These are phyloP conservation scores for Cladosporium sp. DNA, from an alignment of 2,329 filamentous ascomycete genomes.

Conservation along the genomic window DNA sequence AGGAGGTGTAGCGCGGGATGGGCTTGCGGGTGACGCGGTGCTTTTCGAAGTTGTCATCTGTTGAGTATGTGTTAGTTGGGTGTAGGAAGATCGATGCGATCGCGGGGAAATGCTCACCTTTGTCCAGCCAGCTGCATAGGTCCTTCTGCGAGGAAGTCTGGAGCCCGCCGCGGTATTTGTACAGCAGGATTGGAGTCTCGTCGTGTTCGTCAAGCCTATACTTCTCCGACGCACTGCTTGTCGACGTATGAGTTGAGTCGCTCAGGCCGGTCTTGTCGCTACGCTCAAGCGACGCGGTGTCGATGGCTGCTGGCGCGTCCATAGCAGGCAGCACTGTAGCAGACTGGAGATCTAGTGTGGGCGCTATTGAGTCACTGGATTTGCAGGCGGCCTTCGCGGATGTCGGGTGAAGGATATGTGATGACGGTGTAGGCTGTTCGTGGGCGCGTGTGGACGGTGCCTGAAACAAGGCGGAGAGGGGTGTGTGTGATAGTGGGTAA, in stretches of 20 bases:
- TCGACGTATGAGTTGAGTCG: conserved; percentile 43
- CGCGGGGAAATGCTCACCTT: conserved; percentile 29
- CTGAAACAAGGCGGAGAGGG: conserved; percentile 13
- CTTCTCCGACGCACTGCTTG: conserved; percentile 40
- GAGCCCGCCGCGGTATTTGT: conserved; percentile 47
- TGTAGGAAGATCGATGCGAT: conserved; percentile 12
- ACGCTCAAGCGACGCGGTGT: conserved; percentile 17
- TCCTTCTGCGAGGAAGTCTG: conserved; percentile 47
- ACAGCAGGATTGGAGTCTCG: conserved; percentile 46
- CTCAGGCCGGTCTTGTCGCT: conserved; percentile 44
- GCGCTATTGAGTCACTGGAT: conserved; percentile 18
- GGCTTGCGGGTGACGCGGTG: conserved; percentile 47
- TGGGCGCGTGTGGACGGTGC: conserved; percentile 11
- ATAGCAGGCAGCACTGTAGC: conserved; percentile 23
- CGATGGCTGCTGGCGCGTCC: conserved; percentile 22
- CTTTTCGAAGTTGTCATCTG: conserved; percentile 42
- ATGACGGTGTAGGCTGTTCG: conserved; percentile 1
- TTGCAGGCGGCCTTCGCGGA: conserved; percentile 8
- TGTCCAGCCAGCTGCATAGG: conserved; percentile 42
- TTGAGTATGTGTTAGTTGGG: not conserved
- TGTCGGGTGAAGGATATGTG: conserved; percentile 16
- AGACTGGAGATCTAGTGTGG: conserved; percentile 8
- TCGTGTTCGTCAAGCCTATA: conserved; percentile 48
- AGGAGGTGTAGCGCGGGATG: conserved; percentile 48
- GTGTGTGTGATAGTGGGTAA: conserved; percentile 10